Conservation (phyloP, 2,329 filamentous ascomycete genomes). For the Triangularia setosa region DNA sequence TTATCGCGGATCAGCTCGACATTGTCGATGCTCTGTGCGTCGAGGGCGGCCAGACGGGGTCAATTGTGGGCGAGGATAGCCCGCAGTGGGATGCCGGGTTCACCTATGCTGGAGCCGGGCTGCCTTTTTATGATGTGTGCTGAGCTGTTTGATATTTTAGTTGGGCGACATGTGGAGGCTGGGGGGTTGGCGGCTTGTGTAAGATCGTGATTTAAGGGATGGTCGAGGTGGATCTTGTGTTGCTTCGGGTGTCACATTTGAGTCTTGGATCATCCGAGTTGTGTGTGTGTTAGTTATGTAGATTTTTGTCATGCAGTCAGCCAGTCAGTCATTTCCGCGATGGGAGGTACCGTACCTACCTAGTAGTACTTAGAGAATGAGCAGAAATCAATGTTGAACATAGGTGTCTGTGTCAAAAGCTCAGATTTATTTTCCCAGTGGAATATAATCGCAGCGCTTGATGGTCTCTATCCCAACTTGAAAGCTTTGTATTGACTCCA, state of each 20-base stretch:
- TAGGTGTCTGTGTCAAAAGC: no score
- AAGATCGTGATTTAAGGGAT: neutral
- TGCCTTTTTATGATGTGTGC: slow-evolving; percentile 35
- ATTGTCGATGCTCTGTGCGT: slow-evolving; percentile 34
- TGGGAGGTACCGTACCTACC: neutral
- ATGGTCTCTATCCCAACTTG: no score
- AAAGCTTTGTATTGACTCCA: no score
- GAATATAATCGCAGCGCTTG: no score
- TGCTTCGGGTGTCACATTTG: neutral
- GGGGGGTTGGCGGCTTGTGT: neutral
- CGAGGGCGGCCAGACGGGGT: slow-evolving; percentile 31
- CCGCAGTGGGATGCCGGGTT: slow-evolving; percentile 38
- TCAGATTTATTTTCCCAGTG: no score
- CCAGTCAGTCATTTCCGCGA: neutral
- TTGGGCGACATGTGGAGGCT: no score
- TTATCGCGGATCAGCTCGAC: slow-evolving; percentile 34
- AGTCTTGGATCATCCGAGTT: neutral
- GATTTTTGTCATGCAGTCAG: neutral
- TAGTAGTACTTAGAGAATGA: neutral
- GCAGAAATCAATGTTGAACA: neutral
- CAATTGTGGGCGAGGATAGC: slow-evolving; percentile 32
- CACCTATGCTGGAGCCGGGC: slow-evolving; percentile 25
- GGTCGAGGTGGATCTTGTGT: neutral
- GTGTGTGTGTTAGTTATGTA: neutral
- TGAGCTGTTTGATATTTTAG: slow-evolving; percentile 5